phyloP scores from a whole-genome alignment of 139 green algal genomes.

The Prasinococcaceae sp. region DNA sequence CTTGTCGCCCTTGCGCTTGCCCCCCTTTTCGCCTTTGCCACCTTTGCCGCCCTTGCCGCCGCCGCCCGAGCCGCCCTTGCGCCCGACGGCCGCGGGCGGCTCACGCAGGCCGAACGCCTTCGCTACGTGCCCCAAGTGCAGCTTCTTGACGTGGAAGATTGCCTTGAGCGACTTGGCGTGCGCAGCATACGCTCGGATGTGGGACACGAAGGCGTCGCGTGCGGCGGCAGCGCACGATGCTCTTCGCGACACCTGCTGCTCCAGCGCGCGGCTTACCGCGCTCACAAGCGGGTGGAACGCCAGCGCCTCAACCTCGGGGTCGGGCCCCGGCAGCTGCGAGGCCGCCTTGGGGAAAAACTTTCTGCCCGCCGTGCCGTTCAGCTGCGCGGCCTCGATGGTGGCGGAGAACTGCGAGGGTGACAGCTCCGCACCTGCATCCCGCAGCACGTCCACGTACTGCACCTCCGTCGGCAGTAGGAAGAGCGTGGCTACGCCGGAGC shows the following conservation, averaged over 20 bases:
- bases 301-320: no score
- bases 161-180: conserved; percentile 47
- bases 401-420: conserved; percentile 19
- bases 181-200: conserved; percentile 67
- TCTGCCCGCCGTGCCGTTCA: no score
- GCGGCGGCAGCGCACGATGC: no score
- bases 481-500: conserved; percentile 61
- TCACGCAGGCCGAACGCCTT: conserved; percentile 65
- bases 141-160: conserved; percentile 66
- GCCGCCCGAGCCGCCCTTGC: conserved; percentile 1
- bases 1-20: background rate
- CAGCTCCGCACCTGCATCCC: background rate
- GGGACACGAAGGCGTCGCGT: conserved; percentile 65
- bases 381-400: background rate
- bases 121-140: conserved; percentile 89
- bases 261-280: background rate
- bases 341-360: no score
- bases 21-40: no score
- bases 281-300: no score
- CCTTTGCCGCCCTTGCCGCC: no score
- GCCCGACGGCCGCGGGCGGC: conserved; percentile 21
- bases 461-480: conserved; percentile 70
- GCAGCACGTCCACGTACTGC: conserved; percentile 60
- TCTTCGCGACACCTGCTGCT: no score
- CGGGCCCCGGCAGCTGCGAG: no score